Evolutionary conservation across 1,284 basidiomycete species (phyloP), one percentile per base, ranked within the genome.

Genomic region (Sporisorium iseilematis-ciliati): DNA sequence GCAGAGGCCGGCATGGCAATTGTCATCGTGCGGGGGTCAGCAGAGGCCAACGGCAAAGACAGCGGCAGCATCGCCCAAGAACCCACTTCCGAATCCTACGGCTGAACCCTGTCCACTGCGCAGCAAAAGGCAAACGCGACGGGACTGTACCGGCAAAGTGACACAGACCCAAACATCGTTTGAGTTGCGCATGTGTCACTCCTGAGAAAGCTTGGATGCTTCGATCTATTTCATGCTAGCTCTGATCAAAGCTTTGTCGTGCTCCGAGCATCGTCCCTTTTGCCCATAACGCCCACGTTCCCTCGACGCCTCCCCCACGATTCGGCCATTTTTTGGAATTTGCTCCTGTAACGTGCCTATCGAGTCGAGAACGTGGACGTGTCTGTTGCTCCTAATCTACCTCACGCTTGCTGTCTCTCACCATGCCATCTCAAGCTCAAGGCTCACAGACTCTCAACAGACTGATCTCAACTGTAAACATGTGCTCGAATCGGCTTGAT

Each of bases 241-340:
- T 18, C 4, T 40, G 16, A 11, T 40, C 11, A 11, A n/a, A n/a
- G n/a, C n/a, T n/a, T 40, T 3, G 11, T 5, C 14, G 16, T 40
- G 38, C 38, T 40, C 4, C 38, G 38, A 14, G 11, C 16, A 18
- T 18, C 38, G 38, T 12, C 38, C n/a, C n/a, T n/a, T n/a, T n/a
- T n/a, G n/a, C n/a, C n/a, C n/a, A n/a, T n/a, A n/a, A n/a, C n/a
- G 25, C 16, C 25, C 46, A 48, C 46, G 46, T 48, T 48, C 46
- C 46, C 26, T 48, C 46, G 6, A 26, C 26, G n/a, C 7, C 41
- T 42, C n/a, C 20, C 18, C 18, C 26, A 48, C 26, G 8, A 29
- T 29, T 48, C 46, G 16, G 25, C 46, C 46, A 48, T 48, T 48
- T 48, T 48, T 45, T 3, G 10, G 43, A n/a, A 16, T 26, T 46